Base-by-base conservation (phyloP, 1,284 basidiomycete species). In the Heterobasidion irregulare region DNA sequence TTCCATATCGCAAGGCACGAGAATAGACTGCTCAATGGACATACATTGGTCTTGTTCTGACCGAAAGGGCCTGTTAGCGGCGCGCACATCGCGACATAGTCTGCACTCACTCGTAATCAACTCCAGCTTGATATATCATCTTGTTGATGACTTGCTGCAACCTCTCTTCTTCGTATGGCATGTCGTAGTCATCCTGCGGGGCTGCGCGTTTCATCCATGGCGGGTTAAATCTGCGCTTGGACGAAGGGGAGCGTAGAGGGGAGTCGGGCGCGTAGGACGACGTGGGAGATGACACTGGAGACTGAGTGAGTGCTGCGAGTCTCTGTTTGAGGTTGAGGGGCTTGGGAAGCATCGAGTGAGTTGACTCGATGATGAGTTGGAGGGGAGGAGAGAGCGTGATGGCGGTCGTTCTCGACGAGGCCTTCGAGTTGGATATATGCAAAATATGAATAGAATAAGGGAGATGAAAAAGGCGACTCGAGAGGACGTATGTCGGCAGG, bases 61-160 rank as follows among this genome's bases (percentile, higher is more conserved):
- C 38, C 9, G n/a, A 50, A 36, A n/a, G 57, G 16, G 53, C 32
- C 26, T 47, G 32, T 4, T 35, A 34, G 47, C 38, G 33, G 44
- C 51, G 47, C 4, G 15, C 13, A 49, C 44, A 55, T 35, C 44
- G n/a, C 41, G 47, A 45, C 15, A 9, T 13, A 44, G 19, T 8
- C 44, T 4, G 6, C 18, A 72, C 77, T 62, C 63, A 92, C 88
- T 92, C 90, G 63, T 82, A 92, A 70, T 93, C 91, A 54, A 93
- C 87, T 1, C 91, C 90, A 43, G 91, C 90, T 65, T 92, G 91
- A 61, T 89, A 92, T 52, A 93, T 89, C 70, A 92, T 74, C 64
- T 74, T 81, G 38, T 72, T 67, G 71, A 92, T 81, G 41, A 87
- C 79, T 16, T 84, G 78, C 64, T 88, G 81, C 15, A 87, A 69